These are phyloP conservation scores for Neurospora sp. DNA, from an alignment of 495 filamentous ascomycete species.

Conservation along the genomic window DNA sequence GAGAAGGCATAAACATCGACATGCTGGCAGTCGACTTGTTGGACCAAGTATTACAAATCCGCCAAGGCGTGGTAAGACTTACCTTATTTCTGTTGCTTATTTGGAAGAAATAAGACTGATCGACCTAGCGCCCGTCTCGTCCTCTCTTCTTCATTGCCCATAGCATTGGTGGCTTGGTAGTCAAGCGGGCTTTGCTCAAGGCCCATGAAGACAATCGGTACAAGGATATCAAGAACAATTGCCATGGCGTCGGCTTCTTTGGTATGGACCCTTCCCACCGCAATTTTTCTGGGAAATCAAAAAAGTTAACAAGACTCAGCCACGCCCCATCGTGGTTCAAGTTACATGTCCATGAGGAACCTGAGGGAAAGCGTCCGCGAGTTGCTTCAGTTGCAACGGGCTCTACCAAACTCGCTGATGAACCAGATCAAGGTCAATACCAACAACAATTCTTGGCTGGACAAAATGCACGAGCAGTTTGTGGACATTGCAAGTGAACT, in stretches of 20 bases:
- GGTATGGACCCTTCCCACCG: conserved; percentile 20
- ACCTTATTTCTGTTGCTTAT: background rate
- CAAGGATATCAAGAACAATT: conserved; percentile 40
- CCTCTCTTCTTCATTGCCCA: conserved; percentile 57
- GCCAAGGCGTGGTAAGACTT: conserved; percentile 18
- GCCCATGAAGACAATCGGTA: conserved; percentile 33
- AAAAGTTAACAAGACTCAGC: conserved; percentile 22
- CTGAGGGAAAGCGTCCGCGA: conserved; percentile 44
- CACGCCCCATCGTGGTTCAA: conserved; percentile 56
- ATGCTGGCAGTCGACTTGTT: conserved; percentile 41
- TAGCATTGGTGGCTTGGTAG: conserved; percentile 54
- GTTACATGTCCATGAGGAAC: conserved; percentile 49
- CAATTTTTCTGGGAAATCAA: too few relatives aligned
- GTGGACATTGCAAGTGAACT: conserved; percentile 50
- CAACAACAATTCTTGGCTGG: conserved; percentile 32
- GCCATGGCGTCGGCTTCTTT: conserved; percentile 54
- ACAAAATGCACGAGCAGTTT: conserved; percentile 46
- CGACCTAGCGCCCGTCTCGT: conserved; percentile 18
- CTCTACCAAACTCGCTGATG: conserved; percentile 40
- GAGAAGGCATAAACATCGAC: conserved; percentile 39
- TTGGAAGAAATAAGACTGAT: background rate
- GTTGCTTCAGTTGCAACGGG: conserved; percentile 45
- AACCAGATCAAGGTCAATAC: conserved; percentile 34
- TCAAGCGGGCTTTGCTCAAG: conserved; percentile 44
- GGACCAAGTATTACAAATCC: conserved; percentile 33